Percentiles rank a stretch among this genome's conserved stretches.
Evolutionary conservation across 805 yeast species (phyloP).

Genomic region (Hagleromyces aurorensis): DNA sequence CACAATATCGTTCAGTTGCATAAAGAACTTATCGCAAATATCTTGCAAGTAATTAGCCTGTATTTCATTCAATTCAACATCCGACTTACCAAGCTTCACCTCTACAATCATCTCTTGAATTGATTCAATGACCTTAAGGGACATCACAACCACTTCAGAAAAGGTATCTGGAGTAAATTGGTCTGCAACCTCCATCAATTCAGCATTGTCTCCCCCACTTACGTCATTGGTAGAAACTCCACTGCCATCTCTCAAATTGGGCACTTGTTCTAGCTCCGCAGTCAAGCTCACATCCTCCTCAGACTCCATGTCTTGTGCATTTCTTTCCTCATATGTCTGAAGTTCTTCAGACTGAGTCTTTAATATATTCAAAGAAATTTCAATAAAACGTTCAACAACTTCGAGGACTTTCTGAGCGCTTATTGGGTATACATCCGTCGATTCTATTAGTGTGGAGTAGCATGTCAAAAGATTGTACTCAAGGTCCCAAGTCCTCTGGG

Average conservation of each 20-base stretch:
- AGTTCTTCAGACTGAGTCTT: constrained; percentile 16
- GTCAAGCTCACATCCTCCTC: too few relatives aligned
- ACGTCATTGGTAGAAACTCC: constrained; percentile 10
- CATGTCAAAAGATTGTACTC: constrained; percentile 26
- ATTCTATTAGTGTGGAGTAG: constrained; percentile 20
- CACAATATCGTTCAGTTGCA: constrained; percentile 17
- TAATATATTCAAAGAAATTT: constrained; percentile 12
- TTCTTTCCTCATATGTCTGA: constrained; percentile 4
- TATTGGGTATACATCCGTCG: constrained; percentile 7
- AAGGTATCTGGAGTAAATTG: constrained; percentile 21
- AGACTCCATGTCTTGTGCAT: not conserved
- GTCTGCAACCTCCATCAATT: constrained; percentile 23
- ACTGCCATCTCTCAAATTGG: constrained; percentile 15
- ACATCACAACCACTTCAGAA: constrained; percentile 16
- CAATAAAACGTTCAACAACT: constrained; percentile 12
- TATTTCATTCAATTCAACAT: constrained; percentile 8
- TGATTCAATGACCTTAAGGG: constrained; percentile 15
- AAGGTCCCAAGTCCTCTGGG: constrained; percentile 27
- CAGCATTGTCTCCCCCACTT: constrained; percentile 7
- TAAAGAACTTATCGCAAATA: constrained; percentile 8
- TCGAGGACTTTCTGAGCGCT: constrained; percentile 14
- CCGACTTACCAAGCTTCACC: constrained; percentile 3
- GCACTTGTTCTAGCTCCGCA: too few relatives aligned
- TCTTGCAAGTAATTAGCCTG: constrained; percentile 21
- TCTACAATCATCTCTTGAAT: constrained; percentile 19